phyloP scores from a whole-genome alignment of 2,329 filamentous ascomycete genomes.

The Apiospora kogelbergensis region DNA sequence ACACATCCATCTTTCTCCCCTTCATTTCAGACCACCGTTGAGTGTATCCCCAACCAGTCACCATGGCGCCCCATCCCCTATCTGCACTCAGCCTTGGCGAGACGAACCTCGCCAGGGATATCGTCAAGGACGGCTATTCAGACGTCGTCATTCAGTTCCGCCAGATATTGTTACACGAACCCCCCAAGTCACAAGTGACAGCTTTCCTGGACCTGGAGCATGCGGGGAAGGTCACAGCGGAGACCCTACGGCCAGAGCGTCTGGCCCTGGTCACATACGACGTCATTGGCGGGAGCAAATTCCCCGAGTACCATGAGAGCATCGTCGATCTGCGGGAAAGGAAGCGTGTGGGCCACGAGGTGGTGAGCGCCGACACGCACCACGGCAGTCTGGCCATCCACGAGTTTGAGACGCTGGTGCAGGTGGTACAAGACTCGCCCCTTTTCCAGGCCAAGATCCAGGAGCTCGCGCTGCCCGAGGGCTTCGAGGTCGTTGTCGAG shows the following conservation, averaged over 20 bases:
- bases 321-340: background rate
- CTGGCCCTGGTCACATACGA: background rate
- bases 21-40: background rate
- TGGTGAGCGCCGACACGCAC: background rate
- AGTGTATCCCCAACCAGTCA: background rate
- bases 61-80: background rate
- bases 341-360: background rate
- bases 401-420: constrained; percentile 36
- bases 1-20: background rate
- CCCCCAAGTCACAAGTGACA: background rate
- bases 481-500: constrained; percentile 48
- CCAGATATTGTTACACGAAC: constrained; percentile 2
- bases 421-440: constrained; percentile 35
- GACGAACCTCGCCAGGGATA: background rate
- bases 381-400: constrained; percentile 5
- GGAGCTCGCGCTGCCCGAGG: constrained; percentile 46
- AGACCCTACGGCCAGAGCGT: background rate
- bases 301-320: background rate
- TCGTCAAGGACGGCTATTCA: background rate
- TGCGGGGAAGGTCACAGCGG: background rate
- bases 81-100: background rate
- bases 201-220: background rate
- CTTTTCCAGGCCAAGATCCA: constrained; percentile 47
- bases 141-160: background rate
- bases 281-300: background rate